Conservation (phyloP, 192 early-diverging fungal genomes). For the Cetraspora pellucida region DNA sequence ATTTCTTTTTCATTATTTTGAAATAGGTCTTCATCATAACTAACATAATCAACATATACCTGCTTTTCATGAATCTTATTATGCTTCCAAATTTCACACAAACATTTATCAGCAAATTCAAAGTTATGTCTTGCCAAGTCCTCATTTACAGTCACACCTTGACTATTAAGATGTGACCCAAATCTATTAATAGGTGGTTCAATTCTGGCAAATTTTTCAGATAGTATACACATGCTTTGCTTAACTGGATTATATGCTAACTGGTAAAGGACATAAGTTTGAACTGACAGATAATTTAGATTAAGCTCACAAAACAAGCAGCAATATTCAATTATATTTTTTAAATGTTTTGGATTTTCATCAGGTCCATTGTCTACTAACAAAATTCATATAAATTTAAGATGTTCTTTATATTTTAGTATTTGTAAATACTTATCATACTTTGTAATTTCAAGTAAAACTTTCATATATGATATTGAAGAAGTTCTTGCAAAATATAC, state of each 20-base stretch:
- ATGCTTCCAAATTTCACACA: neutral
- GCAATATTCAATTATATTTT: constrained; percentile 11
- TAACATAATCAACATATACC: neutral
- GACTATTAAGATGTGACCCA: neutral
- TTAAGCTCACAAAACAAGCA: neutral
- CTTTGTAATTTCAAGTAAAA: neutral
- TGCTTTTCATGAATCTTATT: neutral
- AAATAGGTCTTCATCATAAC: neutral
- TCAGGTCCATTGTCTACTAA: neutral
- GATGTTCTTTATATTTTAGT: neutral
- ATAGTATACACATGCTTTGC: neutral
- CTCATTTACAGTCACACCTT: neutral
- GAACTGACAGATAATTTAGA: constrained; percentile 1
- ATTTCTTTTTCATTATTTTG: neutral
- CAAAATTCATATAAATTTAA: neutral
- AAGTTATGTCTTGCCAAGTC: neutral
- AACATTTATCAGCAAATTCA: neutral
- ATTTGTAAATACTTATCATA: neutral
- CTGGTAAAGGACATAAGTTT: neutral
- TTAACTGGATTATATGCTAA: neutral
- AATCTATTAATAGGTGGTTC: neutral
- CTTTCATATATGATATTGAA: neutral
- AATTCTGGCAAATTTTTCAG: neutral
- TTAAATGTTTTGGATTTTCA: constrained; percentile 5
- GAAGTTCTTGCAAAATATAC: neutral